A percentile compares a stretch with the other conserved stretches of the same genome.
Conservation (phyloP, 805 yeast species). For the Starmera dryadoides region DNA sequence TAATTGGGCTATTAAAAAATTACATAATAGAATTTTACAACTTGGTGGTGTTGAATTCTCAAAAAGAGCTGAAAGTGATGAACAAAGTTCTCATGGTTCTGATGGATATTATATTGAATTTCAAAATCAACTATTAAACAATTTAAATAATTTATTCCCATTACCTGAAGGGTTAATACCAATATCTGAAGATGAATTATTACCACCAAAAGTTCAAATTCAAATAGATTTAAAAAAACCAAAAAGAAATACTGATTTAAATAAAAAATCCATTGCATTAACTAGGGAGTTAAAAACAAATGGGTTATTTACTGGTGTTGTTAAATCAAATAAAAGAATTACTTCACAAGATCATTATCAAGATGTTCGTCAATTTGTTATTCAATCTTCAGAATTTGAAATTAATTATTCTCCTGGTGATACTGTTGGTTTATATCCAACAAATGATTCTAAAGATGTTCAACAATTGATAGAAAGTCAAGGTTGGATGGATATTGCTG, state of each 20-base stretch:
- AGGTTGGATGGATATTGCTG: constrained; percentile 70
- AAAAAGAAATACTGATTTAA: constrained; percentile 23
- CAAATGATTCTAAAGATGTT: constrained; percentile 59
- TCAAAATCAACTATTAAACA: constrained; percentile 43
- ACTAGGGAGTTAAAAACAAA: constrained; percentile 19
- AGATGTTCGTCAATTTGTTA: constrained; percentile 65
- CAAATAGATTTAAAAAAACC: constrained; percentile 21
- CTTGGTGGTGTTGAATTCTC: constrained; percentile 73
- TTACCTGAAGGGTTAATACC: constrained; percentile 21
- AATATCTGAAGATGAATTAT: constrained; percentile 26
- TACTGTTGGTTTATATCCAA: constrained; percentile 68
- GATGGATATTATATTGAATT: constrained; percentile 77
- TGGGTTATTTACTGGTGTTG: constrained; percentile 31
- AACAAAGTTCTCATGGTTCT: constrained; percentile 64
- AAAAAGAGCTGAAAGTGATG: constrained; percentile 84
- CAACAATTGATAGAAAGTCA: constrained; percentile 59
- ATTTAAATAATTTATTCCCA: constrained; percentile 28
- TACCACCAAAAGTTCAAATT: constrained; percentile 30
- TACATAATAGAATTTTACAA: constrained; percentile 72
- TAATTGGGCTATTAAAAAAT: constrained; percentile 80
- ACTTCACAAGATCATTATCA: constrained; percentile 77
- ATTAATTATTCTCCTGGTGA: constrained; percentile 68
- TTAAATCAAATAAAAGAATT: constrained; percentile 48
- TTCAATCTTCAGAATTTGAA: constrained; percentile 25
- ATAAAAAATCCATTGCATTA: constrained; percentile 21